Conservation (phyloP, 2,329 filamentous ascomycete species). For the Penicillium aurantiogriseum region DNA sequence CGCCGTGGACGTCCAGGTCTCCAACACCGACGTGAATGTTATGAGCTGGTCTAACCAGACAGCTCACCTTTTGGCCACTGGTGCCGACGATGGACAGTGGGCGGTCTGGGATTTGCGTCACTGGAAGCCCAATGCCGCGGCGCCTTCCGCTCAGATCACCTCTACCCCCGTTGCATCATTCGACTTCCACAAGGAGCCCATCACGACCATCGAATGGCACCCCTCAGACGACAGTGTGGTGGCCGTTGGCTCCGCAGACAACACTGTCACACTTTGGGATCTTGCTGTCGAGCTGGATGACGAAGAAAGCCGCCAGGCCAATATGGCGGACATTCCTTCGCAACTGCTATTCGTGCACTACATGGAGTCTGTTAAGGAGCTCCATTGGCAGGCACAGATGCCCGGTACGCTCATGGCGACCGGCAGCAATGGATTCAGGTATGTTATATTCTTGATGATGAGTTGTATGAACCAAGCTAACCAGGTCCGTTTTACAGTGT, state of each 20-base stretch:
- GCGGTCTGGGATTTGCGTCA: slow-evolving; percentile 93
- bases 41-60: slow-evolving; percentile 92
- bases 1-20: slow-evolving; percentile 83
- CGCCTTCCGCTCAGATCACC: slow-evolving; percentile 50
- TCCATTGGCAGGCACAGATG: slow-evolving; percentile 97
- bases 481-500: slow-evolving; percentile 51
- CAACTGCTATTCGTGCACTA: slow-evolving; percentile 97
- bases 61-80: slow-evolving; percentile 83
- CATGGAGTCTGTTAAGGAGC: slow-evolving; percentile 89
- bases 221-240: slow-evolving; percentile 95
- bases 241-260: slow-evolving; percentile 86
- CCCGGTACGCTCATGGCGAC: slow-evolving; percentile 86
- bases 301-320: slow-evolving; percentile 88
- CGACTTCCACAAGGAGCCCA: slow-evolving; percentile 92
- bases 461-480: slow-evolving; percentile 18
- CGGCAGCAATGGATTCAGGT: slow-evolving; percentile 77
- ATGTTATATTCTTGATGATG: slow-evolving; percentile 29
- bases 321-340: slow-evolving; percentile 84
- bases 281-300: slow-evolving; percentile 94
- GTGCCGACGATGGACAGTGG: slow-evolving; percentile 91
- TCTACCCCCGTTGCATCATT: slow-evolving; percentile 88
- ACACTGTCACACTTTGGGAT: slow-evolving; percentile 95
- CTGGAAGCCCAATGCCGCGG: slow-evolving; percentile 70
- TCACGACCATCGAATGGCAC: slow-evolving; percentile 96
- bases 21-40: slow-evolving; percentile 86